Base-by-base conservation (phyloP, 129 eudicot genomes). In the Kitagawia praeruptora region DNA sequence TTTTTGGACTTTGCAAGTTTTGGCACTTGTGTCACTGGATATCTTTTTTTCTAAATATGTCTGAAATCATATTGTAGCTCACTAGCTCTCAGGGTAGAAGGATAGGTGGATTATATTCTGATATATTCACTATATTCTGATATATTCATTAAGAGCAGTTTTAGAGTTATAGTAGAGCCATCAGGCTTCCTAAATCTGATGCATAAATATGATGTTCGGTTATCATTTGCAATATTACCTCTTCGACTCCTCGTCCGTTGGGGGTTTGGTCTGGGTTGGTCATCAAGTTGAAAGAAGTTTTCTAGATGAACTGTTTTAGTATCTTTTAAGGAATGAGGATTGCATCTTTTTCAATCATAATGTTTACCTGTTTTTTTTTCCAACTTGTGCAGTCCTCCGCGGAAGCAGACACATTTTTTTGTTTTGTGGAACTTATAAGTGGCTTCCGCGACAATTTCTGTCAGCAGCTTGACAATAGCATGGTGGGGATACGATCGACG, bases 401-500 rank as follows among this genome's bases (percentile, higher is more conserved):
- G 12, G 98, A 94, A 89, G 97, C 98, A 81, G 99, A 96, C 82
- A 90, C 99, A 18, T 90, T 92, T 88, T 96, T 96, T 82, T 96
- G 98, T 89, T 96, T 96, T 83, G 99, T 96, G 85, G 99, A 96
- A 83, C 77, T 96, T 77, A 76, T 96, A 44, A 89, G 99, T 77
- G 95, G 94, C 46, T 89, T 89, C 80, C 88, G 98, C 53, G 97
- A 92, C 83, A 81, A 88, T 80, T 94, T 91, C 79, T 91, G 95
- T 78, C 96, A 94, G 88, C 96, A 96, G 86, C 97, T 96, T 84
- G 99, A 96, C 82, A 96, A 96, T 64, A 96, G 98, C 83, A 97
- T 96, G 80, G 98, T 92, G 63, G 99, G 99, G 61, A 96, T 96
- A 46, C 95, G 97, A 53, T 84, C 99, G 51, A 96, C 99, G 70